Base-by-base conservation (phyloP, 805 yeast species). In the Lachancea meyersii region DNA sequence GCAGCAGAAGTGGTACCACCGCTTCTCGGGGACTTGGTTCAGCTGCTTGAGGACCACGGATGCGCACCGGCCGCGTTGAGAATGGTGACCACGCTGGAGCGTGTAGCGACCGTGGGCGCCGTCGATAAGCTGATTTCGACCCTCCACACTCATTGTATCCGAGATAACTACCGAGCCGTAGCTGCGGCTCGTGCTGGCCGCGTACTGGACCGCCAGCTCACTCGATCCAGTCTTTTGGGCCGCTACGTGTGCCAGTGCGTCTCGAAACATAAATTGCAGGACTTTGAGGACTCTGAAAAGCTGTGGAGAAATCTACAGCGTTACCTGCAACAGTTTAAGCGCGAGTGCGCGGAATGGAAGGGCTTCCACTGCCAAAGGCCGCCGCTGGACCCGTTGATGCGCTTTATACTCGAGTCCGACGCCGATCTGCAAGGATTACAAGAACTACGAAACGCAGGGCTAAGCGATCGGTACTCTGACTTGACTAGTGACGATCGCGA, bases 201-300 rank as follows among this genome's bases (percentile, higher is more conserved):
- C 4, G 33, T 31, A 8, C 8, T 42, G 23, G 31, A 42, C 20
- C 34, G 45, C 2, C 33, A 42, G 24, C 17, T 42, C n/a, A 37
- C 45, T 10, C 16, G 18, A 24, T 16, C 17, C 28, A 42, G 45
- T 16, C 27, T 42, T 9, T 20, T 42, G n/a, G 45, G 45, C 2
- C 14, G 24, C 5, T 42, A 23, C 23, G 37, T 42, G 16, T 21
- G 39, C 5, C 40, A 35, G 11, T 46, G 45, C 27, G 26, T 43
- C 14, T 14, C 40, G 18, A 38, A 40, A 20, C 43, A 43, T 22
- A 33, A 23, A 19, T 10, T 41, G 13, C 42, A 35, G 21, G 39
- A 43, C 17, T 45, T 46, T 27, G 35, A 43, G n/a, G 50, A 47
- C 5, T 37, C 34, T 26, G 47, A 40, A 27, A 34, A 19, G 23